These are phyloP conservation scores for Arthroderma sp. DNA, from an alignment of 2,329 filamentous ascomycete genomes.

Conservation along the genomic window DNA sequence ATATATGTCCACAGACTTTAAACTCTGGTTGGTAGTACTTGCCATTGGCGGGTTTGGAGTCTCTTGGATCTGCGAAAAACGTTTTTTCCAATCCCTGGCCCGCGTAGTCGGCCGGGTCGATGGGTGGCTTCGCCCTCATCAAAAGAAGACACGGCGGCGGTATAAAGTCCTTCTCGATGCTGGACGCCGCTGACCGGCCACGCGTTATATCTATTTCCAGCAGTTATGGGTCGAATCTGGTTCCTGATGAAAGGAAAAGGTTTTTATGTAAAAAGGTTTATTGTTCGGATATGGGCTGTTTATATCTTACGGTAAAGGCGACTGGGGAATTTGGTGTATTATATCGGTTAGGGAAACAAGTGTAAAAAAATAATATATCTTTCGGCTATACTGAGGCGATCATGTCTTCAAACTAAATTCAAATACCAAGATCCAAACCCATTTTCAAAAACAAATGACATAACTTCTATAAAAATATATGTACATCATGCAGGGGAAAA, in stretches of 20 bases:
- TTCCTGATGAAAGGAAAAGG: too few species aligned
- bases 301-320: too few species aligned
- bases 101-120: slow-evolving; percentile 51
- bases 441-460: background rate
- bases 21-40: slow-evolving; percentile 55
- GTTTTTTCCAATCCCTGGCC: slow-evolving; percentile 56
- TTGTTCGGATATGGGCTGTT: background rate
- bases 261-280: background rate
- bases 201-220: too few species aligned
- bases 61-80: slow-evolving; percentile 59
- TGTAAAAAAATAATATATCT: too few species aligned
- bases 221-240: too few species aligned
- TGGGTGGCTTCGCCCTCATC: slow-evolving; percentile 40
- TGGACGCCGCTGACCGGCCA: background rate
- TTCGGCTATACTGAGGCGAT: too few species aligned
- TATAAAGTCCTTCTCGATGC: slow-evolving; percentile 69
- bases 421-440: too few species aligned
- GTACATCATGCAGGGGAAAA: background rate
- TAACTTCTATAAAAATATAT: background rate
- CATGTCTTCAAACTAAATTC: too few species aligned
- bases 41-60: slow-evolving; percentile 55
- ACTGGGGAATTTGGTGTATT: too few species aligned
- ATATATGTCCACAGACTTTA: slow-evolving; percentile 57
- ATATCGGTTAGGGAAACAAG: too few species aligned
- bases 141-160: slow-evolving; percentile 65